These are phyloP conservation scores for Xylaria sp. DNA, from an alignment of 2,329 filamentous ascomycete genomes.

Conservation along the genomic window DNA sequence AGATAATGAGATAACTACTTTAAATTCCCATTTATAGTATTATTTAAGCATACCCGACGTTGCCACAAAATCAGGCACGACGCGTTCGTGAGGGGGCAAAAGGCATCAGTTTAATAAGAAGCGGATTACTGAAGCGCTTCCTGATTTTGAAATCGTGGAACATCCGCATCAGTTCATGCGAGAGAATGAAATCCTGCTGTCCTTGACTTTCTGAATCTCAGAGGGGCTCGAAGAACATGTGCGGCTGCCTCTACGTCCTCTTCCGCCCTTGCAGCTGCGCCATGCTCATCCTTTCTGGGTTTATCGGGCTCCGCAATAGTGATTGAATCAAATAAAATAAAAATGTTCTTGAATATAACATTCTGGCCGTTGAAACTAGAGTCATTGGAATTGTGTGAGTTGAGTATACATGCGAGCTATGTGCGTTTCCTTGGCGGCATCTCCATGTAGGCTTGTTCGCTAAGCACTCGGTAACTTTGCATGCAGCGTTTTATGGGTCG, in stretches of 20 bases:
- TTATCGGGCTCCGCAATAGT: slow-evolving; percentile 73
- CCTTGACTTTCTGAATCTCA: slow-evolving; percentile 59
- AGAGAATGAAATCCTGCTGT: slow-evolving; percentile 49
- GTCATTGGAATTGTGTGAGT: neutral
- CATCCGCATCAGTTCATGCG: neutral
- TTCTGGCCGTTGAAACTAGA: neutral
- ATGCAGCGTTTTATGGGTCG: neutral
- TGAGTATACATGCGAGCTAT: neutral
- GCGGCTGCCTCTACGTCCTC: slow-evolving; percentile 58
- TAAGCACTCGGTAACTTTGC: slow-evolving; percentile 8
- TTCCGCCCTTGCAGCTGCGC: slow-evolving; percentile 50
- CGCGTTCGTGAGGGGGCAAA: too few relatives aligned
- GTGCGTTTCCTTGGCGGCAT: neutral
- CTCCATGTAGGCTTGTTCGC: neutral
- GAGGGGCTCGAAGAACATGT: slow-evolving; percentile 53
- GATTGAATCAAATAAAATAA: too few relatives aligned
- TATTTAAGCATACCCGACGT: too few relatives aligned
- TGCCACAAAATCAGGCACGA: too few relatives aligned
- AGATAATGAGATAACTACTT: too few relatives aligned
- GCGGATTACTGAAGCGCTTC: neutral
- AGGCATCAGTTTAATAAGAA: neutral
- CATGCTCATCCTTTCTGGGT: slow-evolving; percentile 49
- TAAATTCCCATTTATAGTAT: too few relatives aligned
- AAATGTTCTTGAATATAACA: neutral
- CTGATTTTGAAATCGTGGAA: neutral